Evolutionary conservation across 306 rosid species (phyloP).

Genomic region (Lathyrus oleraceus): DNA sequence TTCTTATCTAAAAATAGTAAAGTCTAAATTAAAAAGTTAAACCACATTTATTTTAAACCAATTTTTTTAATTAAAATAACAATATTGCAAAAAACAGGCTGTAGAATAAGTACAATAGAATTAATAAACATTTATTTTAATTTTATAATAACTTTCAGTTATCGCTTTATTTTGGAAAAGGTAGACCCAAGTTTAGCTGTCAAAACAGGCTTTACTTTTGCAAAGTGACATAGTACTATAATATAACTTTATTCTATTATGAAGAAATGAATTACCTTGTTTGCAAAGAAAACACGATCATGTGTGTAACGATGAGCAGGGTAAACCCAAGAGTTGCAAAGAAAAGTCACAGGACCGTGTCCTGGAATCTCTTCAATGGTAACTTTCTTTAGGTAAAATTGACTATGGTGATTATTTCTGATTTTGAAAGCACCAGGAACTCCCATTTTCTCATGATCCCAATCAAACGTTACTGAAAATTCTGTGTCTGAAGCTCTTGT

Average conservation of each 20-base stretch:
- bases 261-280: conserved; percentile 43
- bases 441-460: conserved; percentile 72
- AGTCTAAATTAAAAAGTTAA: too few species aligned
- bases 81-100: too few species aligned
- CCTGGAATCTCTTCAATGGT: conserved; percentile 69
- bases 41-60: too few species aligned
- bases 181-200: neutral
- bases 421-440: conserved; percentile 75
- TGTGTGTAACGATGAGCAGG: conserved; percentile 70
- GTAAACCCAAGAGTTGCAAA: conserved; percentile 96
- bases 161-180: neutral
- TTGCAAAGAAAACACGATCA: conserved; percentile 75
- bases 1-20: too few species aligned
- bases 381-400: conserved; percentile 70
- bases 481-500: conserved; percentile 47
- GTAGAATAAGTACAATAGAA: too few species aligned
- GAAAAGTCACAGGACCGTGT: conserved; percentile 58
- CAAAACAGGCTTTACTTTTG: neutral
- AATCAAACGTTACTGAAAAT: conserved; percentile 53
- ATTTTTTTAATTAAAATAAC: too few species aligned
- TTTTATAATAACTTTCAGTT: neutral
- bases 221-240: neutral
- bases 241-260: neutral
- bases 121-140: too few species aligned
- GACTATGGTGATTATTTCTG: conserved; percentile 67